Evolutionary conservation across 345 rosid species (phyloP).

Genomic region (Rhodomyrtus tomentosa): DNA sequence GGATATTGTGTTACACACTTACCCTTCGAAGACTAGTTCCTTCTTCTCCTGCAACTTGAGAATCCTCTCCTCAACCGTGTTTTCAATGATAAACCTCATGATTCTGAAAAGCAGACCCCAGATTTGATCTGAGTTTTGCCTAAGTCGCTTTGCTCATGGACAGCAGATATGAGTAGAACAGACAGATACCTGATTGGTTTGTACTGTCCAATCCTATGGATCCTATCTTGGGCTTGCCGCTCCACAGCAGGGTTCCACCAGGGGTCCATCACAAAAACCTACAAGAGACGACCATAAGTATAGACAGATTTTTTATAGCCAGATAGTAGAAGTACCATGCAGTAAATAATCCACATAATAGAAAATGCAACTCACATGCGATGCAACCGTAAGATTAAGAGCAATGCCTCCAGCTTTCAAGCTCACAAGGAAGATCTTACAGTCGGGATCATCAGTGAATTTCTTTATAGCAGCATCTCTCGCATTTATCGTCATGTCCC

Average conservation of each 20-base stretch:
- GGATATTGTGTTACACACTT: neutral
- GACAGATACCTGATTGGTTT: constrained; percentile 79
- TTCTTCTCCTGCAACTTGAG: constrained; percentile 86
- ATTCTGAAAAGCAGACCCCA: constrained; percentile 25
- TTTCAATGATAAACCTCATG: constrained; percentile 84
- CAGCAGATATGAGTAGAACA: neutral
- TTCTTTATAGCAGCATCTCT: constrained; percentile 82
- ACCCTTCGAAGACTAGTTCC: constrained; percentile 98
- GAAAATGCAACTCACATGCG: constrained; percentile 52
- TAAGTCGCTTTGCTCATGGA: neutral
- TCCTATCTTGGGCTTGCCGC: constrained; percentile 94
- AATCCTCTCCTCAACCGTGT: constrained; percentile 91
- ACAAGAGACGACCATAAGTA: neutral
- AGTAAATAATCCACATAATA: neutral
- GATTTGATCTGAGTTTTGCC: neutral
- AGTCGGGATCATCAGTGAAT: constrained; percentile 77
- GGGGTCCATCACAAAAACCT: constrained; percentile 99
- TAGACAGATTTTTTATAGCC: neutral
- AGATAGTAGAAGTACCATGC: neutral
- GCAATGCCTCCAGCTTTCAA: constrained; percentile 98
- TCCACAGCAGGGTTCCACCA: constrained; percentile 99
- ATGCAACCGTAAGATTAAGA: constrained; percentile 91
- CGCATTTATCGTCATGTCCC: constrained; percentile 71
- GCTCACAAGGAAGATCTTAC: constrained; percentile 87
- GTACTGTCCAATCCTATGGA: constrained; percentile 93